phyloP scores from a whole-genome alignment of 2,329 filamentous ascomycete genomes.

The Kalaharituber pfeilii region DNA sequence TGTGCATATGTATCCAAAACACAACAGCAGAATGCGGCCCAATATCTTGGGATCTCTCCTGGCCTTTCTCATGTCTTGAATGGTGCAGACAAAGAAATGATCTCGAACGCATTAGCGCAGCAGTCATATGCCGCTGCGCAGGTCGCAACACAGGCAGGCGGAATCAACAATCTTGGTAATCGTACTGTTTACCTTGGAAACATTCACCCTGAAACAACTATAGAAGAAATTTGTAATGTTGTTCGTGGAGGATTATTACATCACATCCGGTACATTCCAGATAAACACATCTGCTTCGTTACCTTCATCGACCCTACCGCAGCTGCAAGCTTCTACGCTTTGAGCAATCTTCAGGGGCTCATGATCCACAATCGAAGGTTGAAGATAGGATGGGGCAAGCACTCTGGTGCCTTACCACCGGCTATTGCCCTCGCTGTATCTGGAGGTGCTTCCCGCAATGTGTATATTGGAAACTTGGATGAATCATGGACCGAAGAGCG shows the following conservation, averaged over 20 bases:
- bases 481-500: slow-evolving; percentile 96
- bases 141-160: slow-evolving; percentile 87
- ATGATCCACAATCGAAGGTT: slow-evolving; percentile 98
- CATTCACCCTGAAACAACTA: slow-evolving; percentile 96
- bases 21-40: slow-evolving; percentile 95
- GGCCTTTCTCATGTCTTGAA: slow-evolving; percentile 94
- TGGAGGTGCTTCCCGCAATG: slow-evolving; percentile 91
- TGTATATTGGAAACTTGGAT: slow-evolving; percentile 94
- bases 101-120: slow-evolving; percentile 88
- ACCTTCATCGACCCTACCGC: slow-evolving; percentile 98
- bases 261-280: slow-evolving; percentile 96
- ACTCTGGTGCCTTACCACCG: slow-evolving; percentile 86
- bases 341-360: slow-evolving; percentile 90
- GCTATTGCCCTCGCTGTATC: slow-evolving; percentile 93
- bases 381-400: slow-evolving; percentile 99
- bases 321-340: slow-evolving; percentile 89
- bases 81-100: slow-evolving; percentile 85
- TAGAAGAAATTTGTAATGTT: slow-evolving; percentile 99
- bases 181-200: slow-evolving; percentile 95
- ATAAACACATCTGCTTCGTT: slow-evolving; percentile 99
- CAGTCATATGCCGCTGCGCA: slow-evolving; percentile 94
- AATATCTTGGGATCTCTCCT: slow-evolving; percentile 92
- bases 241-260: slow-evolving; percentile 88
- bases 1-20: slow-evolving; percentile 99
- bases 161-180: slow-evolving; percentile 94